Conservation (phyloP, 73 alveolate species). For the Breviolum minutum region DNA sequence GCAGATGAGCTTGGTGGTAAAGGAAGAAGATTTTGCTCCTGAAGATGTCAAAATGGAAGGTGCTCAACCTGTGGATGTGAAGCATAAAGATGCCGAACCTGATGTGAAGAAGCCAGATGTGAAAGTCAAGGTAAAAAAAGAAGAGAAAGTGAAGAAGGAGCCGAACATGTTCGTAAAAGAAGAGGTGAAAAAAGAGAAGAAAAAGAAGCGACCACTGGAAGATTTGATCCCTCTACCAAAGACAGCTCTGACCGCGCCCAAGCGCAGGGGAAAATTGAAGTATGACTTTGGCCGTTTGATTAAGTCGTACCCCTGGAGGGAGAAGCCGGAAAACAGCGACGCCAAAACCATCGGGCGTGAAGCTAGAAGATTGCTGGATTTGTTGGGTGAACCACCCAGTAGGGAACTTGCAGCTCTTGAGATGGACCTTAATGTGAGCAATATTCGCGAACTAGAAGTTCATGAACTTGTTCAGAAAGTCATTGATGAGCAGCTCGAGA, state of each 20-base stretch:
- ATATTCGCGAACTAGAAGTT: not conserved
- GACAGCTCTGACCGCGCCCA: not conserved
- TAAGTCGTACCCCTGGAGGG: not conserved
- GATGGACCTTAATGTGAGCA: not conserved
- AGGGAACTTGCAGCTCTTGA: not conserved
- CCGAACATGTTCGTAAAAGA: not conserved
- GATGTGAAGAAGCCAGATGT: not conserved
- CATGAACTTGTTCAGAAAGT: not conserved
- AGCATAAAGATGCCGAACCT: not conserved
- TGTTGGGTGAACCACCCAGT: not conserved
- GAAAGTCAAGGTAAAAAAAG: not conserved
- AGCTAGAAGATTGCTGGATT: not conserved
- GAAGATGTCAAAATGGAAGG: no score
- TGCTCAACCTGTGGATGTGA: no score
- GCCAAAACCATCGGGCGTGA: not conserved
- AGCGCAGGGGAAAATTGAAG: not conserved
- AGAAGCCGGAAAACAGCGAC: not conserved
- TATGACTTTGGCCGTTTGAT: not conserved
- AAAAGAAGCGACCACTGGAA: not conserved
- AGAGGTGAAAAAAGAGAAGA: not conserved
- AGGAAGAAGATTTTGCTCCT: no score
- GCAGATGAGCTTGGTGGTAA: no score
- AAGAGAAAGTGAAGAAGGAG: not conserved
- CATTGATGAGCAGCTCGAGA: not conserved
- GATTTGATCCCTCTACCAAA: not conserved